A percentile compares a stretch with the other conserved stretches of the same genome.
Conservation (phyloP, 495 filamentous ascomycete species). For the Lophiostoma macrostomum region DNA sequence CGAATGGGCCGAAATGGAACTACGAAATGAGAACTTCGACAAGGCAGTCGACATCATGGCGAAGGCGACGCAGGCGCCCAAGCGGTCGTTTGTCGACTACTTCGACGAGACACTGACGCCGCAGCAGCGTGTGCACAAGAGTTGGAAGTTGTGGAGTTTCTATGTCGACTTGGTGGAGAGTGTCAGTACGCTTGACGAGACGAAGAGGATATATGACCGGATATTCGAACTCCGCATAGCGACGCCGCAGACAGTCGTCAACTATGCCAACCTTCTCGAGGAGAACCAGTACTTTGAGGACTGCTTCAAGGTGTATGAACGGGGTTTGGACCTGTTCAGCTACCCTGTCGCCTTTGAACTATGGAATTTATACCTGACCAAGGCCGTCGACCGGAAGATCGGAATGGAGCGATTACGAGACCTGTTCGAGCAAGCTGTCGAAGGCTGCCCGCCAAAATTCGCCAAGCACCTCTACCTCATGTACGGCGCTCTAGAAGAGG, state of each 20-base stretch:
- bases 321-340: conserved; percentile 92
- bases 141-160: conserved; percentile 99
- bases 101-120: conserved; percentile 94
- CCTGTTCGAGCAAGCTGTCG: conserved; percentile 94
- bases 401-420: conserved; percentile 91
- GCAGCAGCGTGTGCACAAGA: conserved; percentile 96
- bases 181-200: conserved; percentile 87
- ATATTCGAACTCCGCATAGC: conserved; percentile 99
- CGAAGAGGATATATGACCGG: conserved; percentile 87
- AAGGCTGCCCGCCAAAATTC: conserved; percentile 92
- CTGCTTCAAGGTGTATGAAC: conserved; percentile 96
- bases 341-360: conserved; percentile 98
- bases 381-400: conserved; percentile 93
- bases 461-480: conserved; percentile 94
- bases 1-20: conserved; percentile 97
- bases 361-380: conserved; percentile 98
- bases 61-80: conserved; percentile 92
- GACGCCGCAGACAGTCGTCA: conserved; percentile 96
- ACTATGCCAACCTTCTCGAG: conserved; percentile 94
- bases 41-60: conserved; percentile 92
- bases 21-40: conserved; percentile 94
- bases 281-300: conserved; percentile 97
- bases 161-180: conserved; percentile 98
- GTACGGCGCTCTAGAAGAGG: conserved; percentile 97
- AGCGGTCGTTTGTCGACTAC: conserved; percentile 93